Evolutionary conservation across 805 yeast genomes (phyloP).

Genomic region (Jamesozyma spencerorum): DNA sequence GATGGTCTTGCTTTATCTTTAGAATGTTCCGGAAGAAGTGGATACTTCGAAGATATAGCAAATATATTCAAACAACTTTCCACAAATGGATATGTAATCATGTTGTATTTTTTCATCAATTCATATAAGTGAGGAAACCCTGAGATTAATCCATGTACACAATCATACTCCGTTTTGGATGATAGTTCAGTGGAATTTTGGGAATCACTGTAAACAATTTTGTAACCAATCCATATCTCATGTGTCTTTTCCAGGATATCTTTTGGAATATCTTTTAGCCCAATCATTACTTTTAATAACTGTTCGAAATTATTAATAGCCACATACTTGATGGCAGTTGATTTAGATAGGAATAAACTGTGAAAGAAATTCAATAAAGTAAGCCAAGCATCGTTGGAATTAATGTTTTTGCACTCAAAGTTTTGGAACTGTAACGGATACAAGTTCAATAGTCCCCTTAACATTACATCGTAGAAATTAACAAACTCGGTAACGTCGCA

Average conservation of each 20-base stretch:
- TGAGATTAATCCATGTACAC: constrained; percentile 45
- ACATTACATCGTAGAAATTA: constrained; percentile 52
- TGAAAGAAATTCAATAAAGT: constrained; percentile 44
- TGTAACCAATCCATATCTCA: constrained; percentile 41
- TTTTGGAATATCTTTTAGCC: constrained; percentile 27
- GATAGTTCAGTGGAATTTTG: constrained; percentile 20
- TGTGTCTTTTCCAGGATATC: constrained; percentile 33
- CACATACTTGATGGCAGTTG: constrained; percentile 37
- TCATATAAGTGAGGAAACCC: constrained; percentile 43
- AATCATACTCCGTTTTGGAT: constrained; percentile 43
- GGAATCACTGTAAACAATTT: constrained; percentile 37
- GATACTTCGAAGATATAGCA: constrained; percentile 61
- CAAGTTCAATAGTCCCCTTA: constrained; percentile 58
- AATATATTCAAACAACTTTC: constrained; percentile 48
- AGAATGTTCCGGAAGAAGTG: constrained; percentile 51
- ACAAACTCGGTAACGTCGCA: constrained; percentile 37
- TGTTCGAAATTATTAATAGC: constrained; percentile 49
- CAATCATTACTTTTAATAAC: constrained; percentile 38
- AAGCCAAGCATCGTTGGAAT: constrained; percentile 41
- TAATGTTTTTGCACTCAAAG: constrained; percentile 12
- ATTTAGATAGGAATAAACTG: constrained; percentile 32
- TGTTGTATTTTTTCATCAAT: constrained; percentile 28
- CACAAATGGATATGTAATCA: constrained; percentile 31
- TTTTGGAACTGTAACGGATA: constrained; percentile 43
- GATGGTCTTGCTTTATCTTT: constrained; percentile 52